A percentile compares a stretch with the other conserved stretches of the same genome.
These are phyloP conservation scores for Breviolum minutum DNA, from an alignment of 73 alveolate genomes.

Conservation along the genomic window DNA sequence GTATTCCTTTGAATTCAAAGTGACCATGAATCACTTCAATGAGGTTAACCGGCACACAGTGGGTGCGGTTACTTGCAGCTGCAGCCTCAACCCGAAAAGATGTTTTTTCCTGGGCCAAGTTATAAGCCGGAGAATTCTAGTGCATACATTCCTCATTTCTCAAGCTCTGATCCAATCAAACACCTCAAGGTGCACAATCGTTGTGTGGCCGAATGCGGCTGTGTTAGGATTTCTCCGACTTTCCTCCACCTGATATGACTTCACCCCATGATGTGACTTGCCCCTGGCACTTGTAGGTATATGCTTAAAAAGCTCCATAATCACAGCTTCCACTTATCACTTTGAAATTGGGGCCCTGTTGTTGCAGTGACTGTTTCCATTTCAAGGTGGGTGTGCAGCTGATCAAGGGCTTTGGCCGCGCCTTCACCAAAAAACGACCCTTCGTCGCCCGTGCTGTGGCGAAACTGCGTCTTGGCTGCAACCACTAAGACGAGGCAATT, in stretches of 20 bases:
- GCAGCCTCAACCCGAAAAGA: not conserved
- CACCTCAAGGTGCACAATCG: not conserved
- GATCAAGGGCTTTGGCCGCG: constrained; percentile 57
- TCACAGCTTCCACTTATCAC: not conserved
- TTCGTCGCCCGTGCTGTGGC: constrained; percentile 57
- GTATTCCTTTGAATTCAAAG: not conserved
- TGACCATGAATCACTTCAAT: not conserved
- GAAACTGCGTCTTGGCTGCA: not conserved
- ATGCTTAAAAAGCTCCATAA: not conserved
- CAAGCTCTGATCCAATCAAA: no score
- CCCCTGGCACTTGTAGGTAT: no score
- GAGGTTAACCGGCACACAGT: constrained; percentile 85
- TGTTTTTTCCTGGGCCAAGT: no score
- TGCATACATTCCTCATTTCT: no score
- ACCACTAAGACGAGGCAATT: no score
- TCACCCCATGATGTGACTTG: no score
- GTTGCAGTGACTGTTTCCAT: not conserved
- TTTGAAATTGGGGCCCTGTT: not conserved
- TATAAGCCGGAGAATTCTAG: no score
- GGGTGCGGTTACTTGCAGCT: constrained; percentile 61
- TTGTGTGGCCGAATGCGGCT: not conserved
- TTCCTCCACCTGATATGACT: no score
- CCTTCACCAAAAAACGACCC: constrained; percentile 63
- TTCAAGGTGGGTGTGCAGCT: constrained; percentile 49
- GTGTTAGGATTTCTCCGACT: not conserved